Percentiles rank a stretch among this genome's conserved stretches.
phyloP scores from a whole-genome alignment of 371 early-diverging fungal species.

The Saksenaea vasiformis region DNA sequence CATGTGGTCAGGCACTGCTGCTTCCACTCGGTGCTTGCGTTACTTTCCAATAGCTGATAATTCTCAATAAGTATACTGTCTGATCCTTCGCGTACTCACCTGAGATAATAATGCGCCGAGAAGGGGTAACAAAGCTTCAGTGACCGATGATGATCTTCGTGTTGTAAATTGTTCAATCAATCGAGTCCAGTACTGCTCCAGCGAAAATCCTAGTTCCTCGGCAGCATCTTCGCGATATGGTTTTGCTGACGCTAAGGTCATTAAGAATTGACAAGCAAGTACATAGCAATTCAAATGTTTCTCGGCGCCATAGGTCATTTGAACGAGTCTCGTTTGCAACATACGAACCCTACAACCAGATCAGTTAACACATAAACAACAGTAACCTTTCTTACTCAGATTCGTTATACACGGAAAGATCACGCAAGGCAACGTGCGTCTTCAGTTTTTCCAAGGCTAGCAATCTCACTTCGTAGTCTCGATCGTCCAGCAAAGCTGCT shows the following conservation, averaged over 20 bases:
- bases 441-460: conserved; percentile 46
- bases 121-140: conserved; percentile 46
- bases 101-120: conserved; percentile 47
- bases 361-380: conserved; percentile 5
- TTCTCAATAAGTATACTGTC: background rate
- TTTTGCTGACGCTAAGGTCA: conserved; percentile 24
- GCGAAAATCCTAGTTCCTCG: conserved; percentile 26
- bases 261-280: conserved; percentile 44
- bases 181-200: conserved; percentile 40
- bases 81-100: conserved; percentile 15
- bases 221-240: conserved; percentile 35
- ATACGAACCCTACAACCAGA: conserved; percentile 16
- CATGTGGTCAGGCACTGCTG: conserved; percentile 47
- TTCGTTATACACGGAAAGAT: conserved; percentile 2
- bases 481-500: conserved; percentile 32
- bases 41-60: conserved; percentile 12
- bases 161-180: conserved; percentile 31
- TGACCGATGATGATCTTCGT: conserved; percentile 34
- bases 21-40: conserved; percentile 16
- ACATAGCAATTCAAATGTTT: conserved; percentile 56
- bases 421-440: conserved; percentile 7
- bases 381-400: conserved; percentile 13
- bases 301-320: conserved; percentile 54
- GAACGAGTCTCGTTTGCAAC: conserved; percentile 44
- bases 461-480: conserved; percentile 66